phyloP scores from a whole-genome alignment of 2,329 filamentous ascomycete genomes.

The Fusarium sublunatum region DNA sequence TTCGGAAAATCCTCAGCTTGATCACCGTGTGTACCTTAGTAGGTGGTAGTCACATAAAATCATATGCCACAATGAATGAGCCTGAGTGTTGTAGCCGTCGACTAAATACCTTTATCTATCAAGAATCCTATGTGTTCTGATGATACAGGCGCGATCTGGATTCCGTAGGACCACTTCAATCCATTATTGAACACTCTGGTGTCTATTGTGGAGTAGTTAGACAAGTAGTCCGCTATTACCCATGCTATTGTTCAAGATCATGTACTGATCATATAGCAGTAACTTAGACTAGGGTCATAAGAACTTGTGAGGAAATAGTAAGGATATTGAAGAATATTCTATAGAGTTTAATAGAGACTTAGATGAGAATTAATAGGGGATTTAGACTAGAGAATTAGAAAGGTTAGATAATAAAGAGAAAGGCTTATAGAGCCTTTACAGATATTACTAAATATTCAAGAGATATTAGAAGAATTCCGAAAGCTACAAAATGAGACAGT shows the following conservation, averaged over 20 bases:
- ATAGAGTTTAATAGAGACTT: background rate
- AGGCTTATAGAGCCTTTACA: background rate
- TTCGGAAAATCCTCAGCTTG: constrained; percentile 20
- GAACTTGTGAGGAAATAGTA: background rate
- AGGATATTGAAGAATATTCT: background rate
- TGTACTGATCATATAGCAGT: background rate
- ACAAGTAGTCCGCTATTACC: too few relatives aligned
- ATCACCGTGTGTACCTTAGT: background rate
- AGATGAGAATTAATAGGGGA: background rate
- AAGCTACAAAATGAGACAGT: background rate
- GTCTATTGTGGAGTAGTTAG: too few relatives aligned
- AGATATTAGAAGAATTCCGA: background rate
- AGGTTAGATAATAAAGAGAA: background rate
- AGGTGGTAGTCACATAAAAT: too few relatives aligned
- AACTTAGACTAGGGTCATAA: background rate
- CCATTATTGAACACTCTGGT: too few relatives aligned
- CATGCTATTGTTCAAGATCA: too few relatives aligned
- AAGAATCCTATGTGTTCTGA: too few relatives aligned
- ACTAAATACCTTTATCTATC: too few relatives aligned
- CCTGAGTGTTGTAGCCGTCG: too few relatives aligned
- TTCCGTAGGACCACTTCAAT: too few relatives aligned
- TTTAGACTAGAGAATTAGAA: background rate
- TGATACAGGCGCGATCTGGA: too few relatives aligned
- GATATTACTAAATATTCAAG: background rate
- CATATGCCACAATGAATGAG: too few relatives aligned